These are phyloP conservation scores for Yamadazyma mexicana DNA, from an alignment of 1,139 yeast species.

Conservation along the genomic window DNA sequence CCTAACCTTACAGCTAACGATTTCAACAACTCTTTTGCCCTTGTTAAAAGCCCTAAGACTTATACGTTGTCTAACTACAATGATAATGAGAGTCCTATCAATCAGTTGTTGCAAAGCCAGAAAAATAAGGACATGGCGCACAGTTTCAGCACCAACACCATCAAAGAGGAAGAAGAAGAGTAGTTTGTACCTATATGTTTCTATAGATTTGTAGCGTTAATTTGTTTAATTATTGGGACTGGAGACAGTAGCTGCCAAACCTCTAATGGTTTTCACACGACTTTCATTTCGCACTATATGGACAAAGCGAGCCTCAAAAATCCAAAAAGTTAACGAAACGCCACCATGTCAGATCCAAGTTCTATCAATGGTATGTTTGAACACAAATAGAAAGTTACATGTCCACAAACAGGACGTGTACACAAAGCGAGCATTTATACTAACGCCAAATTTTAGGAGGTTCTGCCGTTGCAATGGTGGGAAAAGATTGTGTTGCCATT, in stretches of 20 bases:
- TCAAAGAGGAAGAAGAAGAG: conserved; percentile 40
- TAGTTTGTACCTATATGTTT: not conserved
- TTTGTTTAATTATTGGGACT: too few relatives aligned
- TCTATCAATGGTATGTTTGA: conserved; percentile 39
- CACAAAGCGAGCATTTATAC: conserved; percentile 1
- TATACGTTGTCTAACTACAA: conserved; percentile 40
- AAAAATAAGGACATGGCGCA: conserved; percentile 21
- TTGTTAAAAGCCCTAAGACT: conserved; percentile 47
- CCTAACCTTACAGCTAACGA: conserved; percentile 19
- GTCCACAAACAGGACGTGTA: not conserved
- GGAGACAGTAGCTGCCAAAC: too few relatives aligned
- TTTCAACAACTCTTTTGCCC: conserved; percentile 21
- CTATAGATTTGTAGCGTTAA: conserved; percentile 1
- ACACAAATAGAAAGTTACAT: not conserved
- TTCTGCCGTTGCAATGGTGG: conserved; percentile 97
- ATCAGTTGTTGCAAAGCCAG: conserved; percentile 31
- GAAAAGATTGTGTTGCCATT: conserved; percentile 97
- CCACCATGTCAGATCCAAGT: conserved; percentile 48
- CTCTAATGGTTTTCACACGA: too few relatives aligned
- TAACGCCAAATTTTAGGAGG: conserved; percentile 49
- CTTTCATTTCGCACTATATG: not conserved
- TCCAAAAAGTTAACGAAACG: conserved; percentile 11
- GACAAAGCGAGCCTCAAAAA: not conserved
- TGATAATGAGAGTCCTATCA: conserved; percentile 40
- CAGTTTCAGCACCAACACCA: conserved; percentile 38